A percentile compares a stretch with the other conserved stretches of the same genome.
These are phyloP conservation scores for Tetrahymena borealis DNA, from an alignment of 73 alveolate species.

Conservation along the genomic window DNA sequence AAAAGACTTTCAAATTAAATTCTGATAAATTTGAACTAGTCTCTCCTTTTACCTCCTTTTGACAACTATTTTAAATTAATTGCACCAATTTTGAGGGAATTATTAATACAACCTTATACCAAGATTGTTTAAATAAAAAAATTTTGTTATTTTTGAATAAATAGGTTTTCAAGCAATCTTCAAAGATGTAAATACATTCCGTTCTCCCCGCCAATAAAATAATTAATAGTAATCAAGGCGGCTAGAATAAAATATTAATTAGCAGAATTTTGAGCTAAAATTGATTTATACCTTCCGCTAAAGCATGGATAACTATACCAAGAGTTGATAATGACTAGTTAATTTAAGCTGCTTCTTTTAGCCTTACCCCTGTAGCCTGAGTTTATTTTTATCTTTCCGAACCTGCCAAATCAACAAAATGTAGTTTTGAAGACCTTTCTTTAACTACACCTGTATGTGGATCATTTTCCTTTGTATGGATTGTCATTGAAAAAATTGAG, in stretches of 20 bases:
- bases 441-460: constrained; percentile 68
- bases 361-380: constrained; percentile 48
- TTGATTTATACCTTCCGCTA: constrained; percentile 70
- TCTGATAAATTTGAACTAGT: not conserved
- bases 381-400: constrained; percentile 92
- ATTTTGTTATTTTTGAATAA: not conserved
- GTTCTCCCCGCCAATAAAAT: too few relatives aligned
- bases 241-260: not conserved
- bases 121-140: too few relatives aligned
- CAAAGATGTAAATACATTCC: too few relatives aligned
- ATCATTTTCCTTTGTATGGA: constrained; percentile 49
- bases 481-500: constrained; percentile 50
- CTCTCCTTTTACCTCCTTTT: not conserved
- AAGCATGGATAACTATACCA: constrained; percentile 98
- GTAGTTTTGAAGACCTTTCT: constrained; percentile 37
- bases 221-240: too few relatives aligned
- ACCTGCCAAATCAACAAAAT: constrained; percentile 78
- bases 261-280: constrained; percentile 87
- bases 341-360: constrained; percentile 94
- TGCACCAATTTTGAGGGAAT: too few relatives aligned
- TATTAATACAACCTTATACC: too few relatives aligned
- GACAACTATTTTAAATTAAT: not conserved
- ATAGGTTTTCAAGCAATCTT: not conserved
- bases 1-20: not conserved
- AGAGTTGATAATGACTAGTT: constrained; percentile 93